Evolutionary conservation across 2,329 filamentous ascomycete species (phyloP).

Genomic region (Aspergillus intermedius): DNA sequence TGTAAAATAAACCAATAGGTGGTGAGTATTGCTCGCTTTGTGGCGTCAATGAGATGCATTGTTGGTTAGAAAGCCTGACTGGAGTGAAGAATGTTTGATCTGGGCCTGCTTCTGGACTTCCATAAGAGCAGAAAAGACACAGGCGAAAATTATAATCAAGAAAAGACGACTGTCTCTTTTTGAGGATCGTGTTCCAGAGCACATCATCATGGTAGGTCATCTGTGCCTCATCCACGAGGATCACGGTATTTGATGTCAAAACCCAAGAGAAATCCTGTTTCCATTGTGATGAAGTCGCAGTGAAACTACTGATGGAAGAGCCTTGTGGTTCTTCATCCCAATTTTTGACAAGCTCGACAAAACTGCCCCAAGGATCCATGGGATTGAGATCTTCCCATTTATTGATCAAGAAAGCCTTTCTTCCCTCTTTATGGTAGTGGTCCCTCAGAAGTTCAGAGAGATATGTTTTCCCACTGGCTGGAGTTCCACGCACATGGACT

Average conservation of each 20-base stretch:
- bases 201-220: too few relatives aligned
- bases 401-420: not conserved
- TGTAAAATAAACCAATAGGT: constrained; percentile 8
- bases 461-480: not conserved
- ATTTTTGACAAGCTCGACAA: not conserved
- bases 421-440: not conserved
- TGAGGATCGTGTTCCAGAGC: too few relatives aligned
- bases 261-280: not conserved
- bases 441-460: not conserved
- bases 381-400: not conserved
- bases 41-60: constrained; percentile 7
- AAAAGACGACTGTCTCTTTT: too few relatives aligned
- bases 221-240: constrained; percentile 5
- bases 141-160: too few relatives aligned
- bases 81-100: too few relatives aligned
- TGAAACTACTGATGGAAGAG: not conserved
- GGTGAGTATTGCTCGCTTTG: constrained; percentile 3
- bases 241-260: constrained; percentile 3
- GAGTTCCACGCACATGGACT: not conserved
- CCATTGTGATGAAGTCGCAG: not conserved
- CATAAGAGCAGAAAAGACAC: too few relatives aligned
- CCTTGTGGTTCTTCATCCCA: not conserved
- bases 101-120: too few relatives aligned
- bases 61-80: constrained; percentile 3
- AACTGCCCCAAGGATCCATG: not conserved